Percentiles rank a stretch among this genome's conserved stretches.
Evolutionary conservation across 345 rosid species (phyloP).

Genomic region (Barbarea vulgaris): DNA sequence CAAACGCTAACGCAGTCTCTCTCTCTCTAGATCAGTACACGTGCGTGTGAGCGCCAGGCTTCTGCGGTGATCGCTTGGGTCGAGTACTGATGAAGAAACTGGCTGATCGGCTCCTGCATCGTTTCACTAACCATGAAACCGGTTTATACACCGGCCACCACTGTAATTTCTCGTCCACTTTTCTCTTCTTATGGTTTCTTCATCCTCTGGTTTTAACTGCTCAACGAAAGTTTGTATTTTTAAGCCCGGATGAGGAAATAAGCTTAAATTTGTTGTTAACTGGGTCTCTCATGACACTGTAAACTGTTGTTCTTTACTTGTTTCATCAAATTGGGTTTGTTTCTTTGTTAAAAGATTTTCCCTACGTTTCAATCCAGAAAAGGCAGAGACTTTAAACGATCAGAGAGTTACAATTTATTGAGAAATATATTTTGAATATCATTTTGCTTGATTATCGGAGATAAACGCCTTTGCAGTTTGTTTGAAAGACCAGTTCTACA

Average conservation of each 20-base stretch:
- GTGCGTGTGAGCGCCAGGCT: neutral
- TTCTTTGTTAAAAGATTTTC: neutral
- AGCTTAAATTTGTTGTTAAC: neutral
- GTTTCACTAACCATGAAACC: constrained; percentile 40
- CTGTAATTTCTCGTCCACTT: constrained; percentile 13
- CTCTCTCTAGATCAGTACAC: constrained; percentile 10
- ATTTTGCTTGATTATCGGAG: constrained; percentile 20
- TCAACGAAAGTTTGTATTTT: constrained; percentile 17
- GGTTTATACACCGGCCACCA: constrained; percentile 33
- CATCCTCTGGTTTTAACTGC: constrained; percentile 12
- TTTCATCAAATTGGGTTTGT: constrained; percentile 17
- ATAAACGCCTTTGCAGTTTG: constrained; percentile 7
- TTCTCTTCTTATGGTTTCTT: constrained; percentile 5
- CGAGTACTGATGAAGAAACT: constrained; percentile 45
- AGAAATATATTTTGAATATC: neutral
- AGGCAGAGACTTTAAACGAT: constrained; percentile 11
- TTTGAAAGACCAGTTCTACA: constrained; percentile 18
- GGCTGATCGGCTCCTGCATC: constrained; percentile 43
- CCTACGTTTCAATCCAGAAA: constrained; percentile 2
- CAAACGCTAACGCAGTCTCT: constrained; percentile 8
- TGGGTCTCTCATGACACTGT: neutral
- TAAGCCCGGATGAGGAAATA: constrained; percentile 4
- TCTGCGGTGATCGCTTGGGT: constrained; percentile 28
- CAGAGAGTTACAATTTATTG: neutral
- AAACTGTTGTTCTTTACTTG: neutral